Evolutionary conservation across 768 basidiomycete species (phyloP), one percentile per base, ranked within the genome.

Genomic region (Naganishia kalamii): DNA sequence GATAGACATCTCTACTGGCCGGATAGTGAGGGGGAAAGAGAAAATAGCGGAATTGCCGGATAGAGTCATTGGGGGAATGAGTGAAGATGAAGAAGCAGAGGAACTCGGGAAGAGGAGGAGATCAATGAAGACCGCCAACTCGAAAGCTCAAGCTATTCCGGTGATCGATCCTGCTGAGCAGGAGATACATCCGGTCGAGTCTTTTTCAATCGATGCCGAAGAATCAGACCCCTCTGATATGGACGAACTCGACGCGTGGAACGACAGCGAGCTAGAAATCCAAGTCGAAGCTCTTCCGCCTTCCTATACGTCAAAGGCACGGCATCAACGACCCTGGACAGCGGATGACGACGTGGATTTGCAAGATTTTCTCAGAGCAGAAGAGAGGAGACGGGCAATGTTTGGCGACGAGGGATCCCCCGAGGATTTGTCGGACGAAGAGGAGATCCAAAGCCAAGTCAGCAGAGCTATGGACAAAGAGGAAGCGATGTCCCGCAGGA

Each of bases 1-100:
- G 27, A 50, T 65, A 6, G 64, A 65, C 40, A 49, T 65, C 21
- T 25, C 47, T 1, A 65, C 64, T 19, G 64, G 64, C n/a, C 33
- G 35, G n/a, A 57, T 57, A 8, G 37, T 57, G 2, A 57, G 30
- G 17, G 54, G 54, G 15, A 57, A 57, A 41, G 54, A 57, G 13
- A 57, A 57, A 15, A 25, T 57, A 41, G 54, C 54, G 3, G 19
- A 15, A 25, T 40, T 57, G 54, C 54, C 54, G 37, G 54, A 57
- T 40, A 57, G 54, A 23, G 37, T 57, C 27, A 57, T 57, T 25
- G 54, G 54, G 11, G 54, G 54, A 11, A 41, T 40, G 54, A 57
- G 54, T 27, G 54, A 41, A 25, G 54, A 57, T 25, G 54, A 57
- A 40, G 35, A 57, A 25, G 54, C 54, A 19, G 37, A 57, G 13